Evolutionary conservation across 1,284 basidiomycete species (phyloP), one percentile per base, ranked within the genome.

Genomic region (Porodaedalea pini): DNA sequence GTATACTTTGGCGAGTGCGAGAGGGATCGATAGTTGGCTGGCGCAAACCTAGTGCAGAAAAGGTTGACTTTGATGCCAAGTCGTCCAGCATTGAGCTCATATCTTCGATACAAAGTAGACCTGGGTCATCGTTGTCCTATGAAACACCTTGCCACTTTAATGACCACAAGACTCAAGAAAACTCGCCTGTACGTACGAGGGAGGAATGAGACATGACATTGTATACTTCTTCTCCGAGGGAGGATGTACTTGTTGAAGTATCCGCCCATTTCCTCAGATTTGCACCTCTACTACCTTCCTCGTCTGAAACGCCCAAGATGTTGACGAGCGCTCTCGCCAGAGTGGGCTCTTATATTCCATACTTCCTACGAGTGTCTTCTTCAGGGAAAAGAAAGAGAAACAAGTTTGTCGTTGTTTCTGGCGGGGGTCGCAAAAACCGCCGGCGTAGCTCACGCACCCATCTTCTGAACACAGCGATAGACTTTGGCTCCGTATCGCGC

Each of bases 381-480:
- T 93, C 84, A 0, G 92, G 92, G 67, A 93, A 93, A n/a, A 94
- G 72, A 2, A 93, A 69, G 1, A 83, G 80, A 65, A 94, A 85
- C 31, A 91, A 68, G 1, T 73, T 75, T 8, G 72, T 67, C n/a
- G 78, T 75, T 8, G 79, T 81, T 10, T 75, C 74, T 0, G 69
- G 64, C 1, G 81, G 79, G 15, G 82, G 67, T 15, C 79, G 77
- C 1, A 71, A 65, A 65, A 78, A 80, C n/a, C 68, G 62, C 19
- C 57, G 63, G 54, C 69, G 75, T 25, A 86, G 69, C 13, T 69
- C 67, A 1, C 65, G 58, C 8, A 78, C 64, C 85, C 85, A 88
- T 54, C 68, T 70, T 3, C 62, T 63, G 55, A 83, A 76, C 10
- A 77, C 58, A 6, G 76, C 64, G 21, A 75, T 73, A 40, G 75